Conservation (phyloP, 2,329 filamentous ascomycete species). For the Alternaria tenuissima region DNA sequence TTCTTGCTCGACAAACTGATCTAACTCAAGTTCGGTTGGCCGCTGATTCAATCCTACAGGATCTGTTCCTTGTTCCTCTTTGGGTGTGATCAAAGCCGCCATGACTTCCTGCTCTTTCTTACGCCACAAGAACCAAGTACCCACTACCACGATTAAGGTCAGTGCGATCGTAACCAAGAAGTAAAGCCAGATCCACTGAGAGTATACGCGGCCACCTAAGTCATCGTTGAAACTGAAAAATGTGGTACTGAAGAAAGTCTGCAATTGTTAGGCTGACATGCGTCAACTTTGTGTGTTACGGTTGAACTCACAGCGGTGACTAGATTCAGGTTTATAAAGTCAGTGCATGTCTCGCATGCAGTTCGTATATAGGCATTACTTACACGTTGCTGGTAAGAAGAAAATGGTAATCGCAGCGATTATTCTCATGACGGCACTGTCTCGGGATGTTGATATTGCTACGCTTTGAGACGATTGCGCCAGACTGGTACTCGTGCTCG, state of each 20-base stretch:
- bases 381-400: slow-evolving; percentile 34
- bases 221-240: background rate
- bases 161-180: slow-evolving; percentile 1
- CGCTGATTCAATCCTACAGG: too few species aligned
- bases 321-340: background rate
- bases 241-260: background rate
- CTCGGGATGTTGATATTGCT: slow-evolving; percentile 22
- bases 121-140: slow-evolving; percentile 25
- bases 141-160: slow-evolving; percentile 14
- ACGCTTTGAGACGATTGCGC: slow-evolving; percentile 26
- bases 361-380: too few species aligned
- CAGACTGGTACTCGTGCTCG: slow-evolving; percentile 13
- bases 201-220: background rate
- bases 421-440: slow-evolving; percentile 31
- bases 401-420: slow-evolving; percentile 36
- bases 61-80: background rate
- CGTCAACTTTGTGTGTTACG: background rate
- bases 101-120: slow-evolving; percentile 24
- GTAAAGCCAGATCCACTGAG: background rate
- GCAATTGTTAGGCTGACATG: background rate
- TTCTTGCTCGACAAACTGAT: background rate
- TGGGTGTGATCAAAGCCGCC: background rate
- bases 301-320: background rate
- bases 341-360: too few species aligned
- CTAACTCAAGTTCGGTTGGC: background rate